A percentile compares a stretch with the other conserved stretches of the same genome.
Conservation (phyloP, 805 yeast genomes). For the Tetrapisispora nanseiensis region DNA sequence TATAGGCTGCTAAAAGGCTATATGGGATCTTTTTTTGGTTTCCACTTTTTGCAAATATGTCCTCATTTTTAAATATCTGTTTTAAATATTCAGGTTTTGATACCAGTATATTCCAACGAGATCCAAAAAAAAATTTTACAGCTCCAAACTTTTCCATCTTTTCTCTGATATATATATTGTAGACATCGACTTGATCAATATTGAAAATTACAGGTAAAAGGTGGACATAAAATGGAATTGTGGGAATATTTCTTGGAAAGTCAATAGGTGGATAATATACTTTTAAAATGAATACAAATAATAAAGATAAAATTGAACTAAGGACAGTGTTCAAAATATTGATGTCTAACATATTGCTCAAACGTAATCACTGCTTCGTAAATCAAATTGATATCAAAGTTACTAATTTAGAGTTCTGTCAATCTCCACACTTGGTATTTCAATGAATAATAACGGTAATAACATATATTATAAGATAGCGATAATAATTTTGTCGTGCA, state of each 20-base stretch:
- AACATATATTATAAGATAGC: not conserved
- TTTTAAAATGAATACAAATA: slow-evolving; percentile 4
- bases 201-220: slow-evolving; percentile 36
- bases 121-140: slow-evolving; percentile 49
- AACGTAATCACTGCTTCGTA: too few relatives aligned
- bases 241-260: slow-evolving; percentile 46
- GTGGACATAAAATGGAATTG: slow-evolving; percentile 51
- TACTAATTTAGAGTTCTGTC: too few relatives aligned
- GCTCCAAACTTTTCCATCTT: slow-evolving; percentile 46
- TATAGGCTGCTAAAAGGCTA: slow-evolving; percentile 43
- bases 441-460: too few relatives aligned
- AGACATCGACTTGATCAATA: slow-evolving; percentile 42
- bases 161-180: slow-evolving; percentile 33
- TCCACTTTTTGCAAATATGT: slow-evolving; percentile 47
- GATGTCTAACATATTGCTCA: too few relatives aligned
- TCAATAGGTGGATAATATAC: slow-evolving; percentile 37
- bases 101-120: slow-evolving; percentile 51
- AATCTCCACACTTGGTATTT: too few relatives aligned
- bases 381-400: too few relatives aligned
- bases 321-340: not conserved
- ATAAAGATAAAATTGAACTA: not conserved
- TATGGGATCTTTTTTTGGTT: slow-evolving; percentile 50
- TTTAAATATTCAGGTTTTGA: slow-evolving; percentile 38
- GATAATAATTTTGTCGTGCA: not conserved
- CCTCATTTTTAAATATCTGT: slow-evolving; percentile 41